Evolutionary conservation across 2,329 filamentous ascomycete species (phyloP).

Genomic region (Cadophora malorum): DNA sequence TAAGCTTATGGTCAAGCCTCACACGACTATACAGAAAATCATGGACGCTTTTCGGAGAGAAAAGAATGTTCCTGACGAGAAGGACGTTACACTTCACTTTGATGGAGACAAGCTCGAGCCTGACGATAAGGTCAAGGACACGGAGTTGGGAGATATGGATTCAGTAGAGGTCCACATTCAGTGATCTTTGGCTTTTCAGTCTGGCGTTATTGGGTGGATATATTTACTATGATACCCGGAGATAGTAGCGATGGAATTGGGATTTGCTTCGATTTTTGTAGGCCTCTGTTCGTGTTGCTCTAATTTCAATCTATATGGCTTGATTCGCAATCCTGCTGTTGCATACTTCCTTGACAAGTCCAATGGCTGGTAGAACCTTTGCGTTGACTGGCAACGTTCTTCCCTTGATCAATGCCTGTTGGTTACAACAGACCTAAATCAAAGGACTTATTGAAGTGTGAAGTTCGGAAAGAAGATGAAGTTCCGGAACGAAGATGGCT

Average conservation of each 20-base stretch:
- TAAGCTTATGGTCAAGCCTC: conserved; percentile 57
- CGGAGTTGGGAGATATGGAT: conserved; percentile 78
- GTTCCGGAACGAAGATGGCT: no score
- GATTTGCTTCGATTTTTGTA: neutral
- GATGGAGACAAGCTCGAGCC: conserved; percentile 76
- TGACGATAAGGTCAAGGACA: conserved; percentile 64
- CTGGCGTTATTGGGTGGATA: conserved; percentile 29
- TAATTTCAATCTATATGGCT: neutral
- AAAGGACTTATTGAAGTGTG: no score
- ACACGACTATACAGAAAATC: conserved; percentile 67
- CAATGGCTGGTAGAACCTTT: neutral
- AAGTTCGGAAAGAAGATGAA: no score
- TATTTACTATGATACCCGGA: conserved; percentile 34
- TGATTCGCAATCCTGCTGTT: neutral
- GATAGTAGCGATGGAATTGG: neutral
- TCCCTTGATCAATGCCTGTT: no score
- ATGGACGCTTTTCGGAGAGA: conserved; percentile 65
- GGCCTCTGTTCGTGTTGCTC: neutral
- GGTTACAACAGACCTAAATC: no score
- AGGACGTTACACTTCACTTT: conserved; percentile 68
- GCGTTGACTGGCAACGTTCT: no score
- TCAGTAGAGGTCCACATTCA: conserved; percentile 67
- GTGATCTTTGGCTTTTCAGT: conserved; percentile 26
- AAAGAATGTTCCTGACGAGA: conserved; percentile 57
- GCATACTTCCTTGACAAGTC: neutral